These are phyloP conservation scores for Cordyceps tenuipes DNA, from an alignment of 2,329 filamentous ascomycete genomes.

Conservation along the genomic window DNA sequence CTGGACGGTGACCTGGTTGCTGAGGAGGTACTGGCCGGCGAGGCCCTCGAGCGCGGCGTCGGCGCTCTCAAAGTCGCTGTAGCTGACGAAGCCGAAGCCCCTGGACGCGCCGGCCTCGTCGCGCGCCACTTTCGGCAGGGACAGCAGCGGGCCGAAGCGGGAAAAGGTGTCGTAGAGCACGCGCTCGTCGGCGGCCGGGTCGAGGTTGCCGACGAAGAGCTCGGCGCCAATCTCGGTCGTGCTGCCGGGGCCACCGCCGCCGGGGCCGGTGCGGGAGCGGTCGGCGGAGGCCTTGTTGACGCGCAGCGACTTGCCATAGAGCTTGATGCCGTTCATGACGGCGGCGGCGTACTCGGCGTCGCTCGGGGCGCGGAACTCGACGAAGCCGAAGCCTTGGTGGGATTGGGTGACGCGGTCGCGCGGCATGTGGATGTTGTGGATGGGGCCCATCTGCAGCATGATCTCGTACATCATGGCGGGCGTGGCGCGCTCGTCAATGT, in stretches of 20 bases:
- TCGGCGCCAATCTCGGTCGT: constrained; percentile 90
- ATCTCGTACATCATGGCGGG: constrained; percentile 92
- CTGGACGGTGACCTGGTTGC: constrained; percentile 92
- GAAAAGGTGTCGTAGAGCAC: constrained; percentile 90
- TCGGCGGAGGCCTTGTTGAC: constrained; percentile 92
- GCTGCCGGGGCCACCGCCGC: constrained; percentile 81
- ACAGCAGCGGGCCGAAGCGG: constrained; percentile 79
- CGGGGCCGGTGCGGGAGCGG: constrained; percentile 64
- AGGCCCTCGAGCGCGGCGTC: constrained; percentile 88
- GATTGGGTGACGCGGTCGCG: constrained; percentile 96
- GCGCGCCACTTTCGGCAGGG: constrained; percentile 81
- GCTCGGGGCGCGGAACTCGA: constrained; percentile 92
- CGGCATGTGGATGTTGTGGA: constrained; percentile 95
- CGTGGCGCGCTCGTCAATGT: constrained; percentile 92
- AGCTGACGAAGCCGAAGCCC: constrained; percentile 94
- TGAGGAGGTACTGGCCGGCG: constrained; percentile 94
- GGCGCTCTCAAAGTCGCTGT: constrained; percentile 84
- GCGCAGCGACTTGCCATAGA: constrained; percentile 89
- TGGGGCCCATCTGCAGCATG: constrained; percentile 95
- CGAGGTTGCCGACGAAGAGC: constrained; percentile 92
- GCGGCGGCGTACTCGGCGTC: constrained; percentile 95
- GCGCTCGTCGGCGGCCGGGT: constrained; percentile 91
- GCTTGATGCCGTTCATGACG: constrained; percentile 90
- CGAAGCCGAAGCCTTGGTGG: constrained; percentile 97
- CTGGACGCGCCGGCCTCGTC: constrained; percentile 85